A percentile compares a stretch with the other conserved stretches of the same genome.
Conservation (phyloP, 768 basidiomycete species). For the Hygrocybe coccinea region DNA sequence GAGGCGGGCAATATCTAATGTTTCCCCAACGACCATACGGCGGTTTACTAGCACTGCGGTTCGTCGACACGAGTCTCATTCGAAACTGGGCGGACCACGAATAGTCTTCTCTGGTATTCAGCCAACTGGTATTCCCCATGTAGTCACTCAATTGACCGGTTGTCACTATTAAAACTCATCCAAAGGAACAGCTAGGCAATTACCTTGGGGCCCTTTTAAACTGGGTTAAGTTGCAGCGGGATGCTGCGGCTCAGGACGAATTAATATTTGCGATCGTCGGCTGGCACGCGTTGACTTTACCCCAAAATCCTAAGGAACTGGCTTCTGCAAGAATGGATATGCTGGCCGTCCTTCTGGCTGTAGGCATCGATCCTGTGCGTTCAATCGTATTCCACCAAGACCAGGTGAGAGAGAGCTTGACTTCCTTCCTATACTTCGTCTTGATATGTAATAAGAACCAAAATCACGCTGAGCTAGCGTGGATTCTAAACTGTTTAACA, state of each 20-base stretch:
- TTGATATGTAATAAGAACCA: too few relatives aligned
- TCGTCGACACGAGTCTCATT: neutral
- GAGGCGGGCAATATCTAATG: neutral
- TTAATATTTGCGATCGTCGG: slow-evolving; percentile 87
- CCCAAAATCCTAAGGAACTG: slow-evolving; percentile 71
- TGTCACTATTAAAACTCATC: slow-evolving; percentile 5
- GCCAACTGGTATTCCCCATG: slow-evolving; percentile 88
- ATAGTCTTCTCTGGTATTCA: slow-evolving; percentile 89
- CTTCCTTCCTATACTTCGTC: neutral
- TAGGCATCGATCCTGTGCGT: slow-evolving; percentile 75
- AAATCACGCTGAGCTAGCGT: slow-evolving; percentile 80
- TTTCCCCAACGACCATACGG: neutral
- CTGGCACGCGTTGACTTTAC: slow-evolving; percentile 90
- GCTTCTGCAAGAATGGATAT: slow-evolving; percentile 63
- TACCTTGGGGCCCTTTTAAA: slow-evolving; percentile 86
- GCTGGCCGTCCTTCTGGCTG: slow-evolving; percentile 77
- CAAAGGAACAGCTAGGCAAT: slow-evolving; percentile 73
- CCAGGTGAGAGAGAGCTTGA: slow-evolving; percentile 49
- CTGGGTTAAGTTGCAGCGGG: slow-evolving; percentile 78
- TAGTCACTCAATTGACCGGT: slow-evolving; percentile 31
- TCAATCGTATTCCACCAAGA: slow-evolving; percentile 85
- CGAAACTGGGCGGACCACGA: slow-evolving; percentile 19
- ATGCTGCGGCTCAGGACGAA: slow-evolving; percentile 51
- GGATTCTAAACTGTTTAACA: slow-evolving; percentile 84
- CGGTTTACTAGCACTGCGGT: neutral